Conservation (phyloP, 306 rosid species). For the Quercus cerris region DNA sequence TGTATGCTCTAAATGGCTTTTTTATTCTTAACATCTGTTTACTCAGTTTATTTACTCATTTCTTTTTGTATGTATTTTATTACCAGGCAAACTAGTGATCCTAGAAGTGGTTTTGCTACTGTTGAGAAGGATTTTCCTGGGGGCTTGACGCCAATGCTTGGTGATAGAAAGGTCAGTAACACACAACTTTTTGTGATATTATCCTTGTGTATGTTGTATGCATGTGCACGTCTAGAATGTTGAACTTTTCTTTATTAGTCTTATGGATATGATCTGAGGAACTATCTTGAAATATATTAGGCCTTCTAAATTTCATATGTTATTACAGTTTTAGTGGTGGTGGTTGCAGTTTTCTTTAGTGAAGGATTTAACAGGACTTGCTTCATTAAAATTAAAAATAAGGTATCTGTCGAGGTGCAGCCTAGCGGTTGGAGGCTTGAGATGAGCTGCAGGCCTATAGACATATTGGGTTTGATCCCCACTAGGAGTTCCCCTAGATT, state of each 20-base stretch:
- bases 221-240: neutral
- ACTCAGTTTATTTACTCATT: neutral
- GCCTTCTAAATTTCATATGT: neutral
- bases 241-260: neutral
- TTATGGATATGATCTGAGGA: neutral
- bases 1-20: neutral
- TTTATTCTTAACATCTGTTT: neutral
- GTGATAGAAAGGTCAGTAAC: slow-evolving; percentile 80
- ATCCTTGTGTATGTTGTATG: neutral
- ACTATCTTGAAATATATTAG: neutral
- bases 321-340: neutral
- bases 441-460: too few species aligned
- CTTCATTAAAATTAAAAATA: neutral
- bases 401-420: too few species aligned
- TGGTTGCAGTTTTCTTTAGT: neutral
- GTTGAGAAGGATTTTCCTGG: slow-evolving; percentile 96
- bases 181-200: neutral
- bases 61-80: slow-evolving; percentile 11
- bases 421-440: too few species aligned
- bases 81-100: slow-evolving; percentile 94
- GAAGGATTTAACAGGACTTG: neutral
- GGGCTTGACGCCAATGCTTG: slow-evolving; percentile 98
- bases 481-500: too few species aligned
- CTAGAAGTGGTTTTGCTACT: slow-evolving; percentile 94
- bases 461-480: too few species aligned